A percentile compares a stretch with the other conserved stretches of the same genome.
phyloP scores from a whole-genome alignment of 1,284 basidiomycete species.

The Rhodotorula mucilaginosa region DNA sequence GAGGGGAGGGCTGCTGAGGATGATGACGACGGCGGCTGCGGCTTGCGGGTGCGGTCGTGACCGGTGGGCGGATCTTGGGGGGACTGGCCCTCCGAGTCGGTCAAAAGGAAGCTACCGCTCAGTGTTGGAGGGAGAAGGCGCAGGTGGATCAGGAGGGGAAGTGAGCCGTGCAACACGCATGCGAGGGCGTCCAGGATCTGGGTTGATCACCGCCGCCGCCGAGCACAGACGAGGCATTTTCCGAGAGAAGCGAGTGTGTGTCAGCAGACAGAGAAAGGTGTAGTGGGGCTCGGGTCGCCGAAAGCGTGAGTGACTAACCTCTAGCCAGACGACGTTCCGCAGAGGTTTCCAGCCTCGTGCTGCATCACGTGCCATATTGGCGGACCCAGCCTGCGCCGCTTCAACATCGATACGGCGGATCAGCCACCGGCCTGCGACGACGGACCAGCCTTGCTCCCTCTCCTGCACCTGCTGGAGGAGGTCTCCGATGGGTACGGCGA shows the following conservation, averaged over 20 bases:
- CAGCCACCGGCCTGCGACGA: no score
- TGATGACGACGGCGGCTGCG: neutral
- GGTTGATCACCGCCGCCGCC: neutral
- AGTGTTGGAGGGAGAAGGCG: neutral
- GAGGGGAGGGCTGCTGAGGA: neutral
- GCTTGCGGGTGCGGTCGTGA: neutral
- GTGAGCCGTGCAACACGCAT: neutral
- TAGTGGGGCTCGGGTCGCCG: no score
- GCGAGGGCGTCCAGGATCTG: neutral
- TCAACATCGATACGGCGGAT: no score
- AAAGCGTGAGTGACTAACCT: neutral
- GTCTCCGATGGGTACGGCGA: no score
- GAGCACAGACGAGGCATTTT: neutral
- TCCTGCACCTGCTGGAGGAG: no score
- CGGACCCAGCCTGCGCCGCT: no score
- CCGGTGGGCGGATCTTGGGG: no score
- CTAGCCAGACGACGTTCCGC: neutral
- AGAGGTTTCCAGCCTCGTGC: neutral
- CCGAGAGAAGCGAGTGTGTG: neutral
- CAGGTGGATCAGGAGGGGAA: neutral
- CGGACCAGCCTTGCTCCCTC: no score
- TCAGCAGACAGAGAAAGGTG: no score
- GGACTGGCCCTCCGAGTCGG: no score
- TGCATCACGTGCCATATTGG: no score
- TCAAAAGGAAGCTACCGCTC: neutral